Conservation (phyloP, 164 flowering plant species). For the grape (Vitis vinifera) region ASM3070453v1 NC_081806.1:8108501-8109000, state of each 20-base stretch:
- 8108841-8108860: constrained; percentile 68
- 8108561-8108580: constrained; percentile 13
- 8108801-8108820: constrained; percentile 62
- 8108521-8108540: no score
- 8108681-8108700: background rate
- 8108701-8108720: background rate
- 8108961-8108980: background rate
- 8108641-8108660: constrained; percentile 4
- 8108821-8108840: constrained; percentile 69
- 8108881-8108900: constrained; percentile 82
- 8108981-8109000: constrained; percentile 6
- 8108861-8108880: constrained; percentile 52
- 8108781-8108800: constrained; percentile 65
- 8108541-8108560: background rate
- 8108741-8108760: no score
- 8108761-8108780: background rate
- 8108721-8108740: background rate
- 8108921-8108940: constrained; percentile 10
- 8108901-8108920: constrained; percentile 82
- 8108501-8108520: no score
- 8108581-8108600: background rate
- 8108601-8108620: no score
- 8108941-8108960: background rate
- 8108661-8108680: background rate
- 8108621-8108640: background rate